Conservation (phyloP, 2,329 filamentous ascomycete species). For the Penicillium sp. region DNA sequence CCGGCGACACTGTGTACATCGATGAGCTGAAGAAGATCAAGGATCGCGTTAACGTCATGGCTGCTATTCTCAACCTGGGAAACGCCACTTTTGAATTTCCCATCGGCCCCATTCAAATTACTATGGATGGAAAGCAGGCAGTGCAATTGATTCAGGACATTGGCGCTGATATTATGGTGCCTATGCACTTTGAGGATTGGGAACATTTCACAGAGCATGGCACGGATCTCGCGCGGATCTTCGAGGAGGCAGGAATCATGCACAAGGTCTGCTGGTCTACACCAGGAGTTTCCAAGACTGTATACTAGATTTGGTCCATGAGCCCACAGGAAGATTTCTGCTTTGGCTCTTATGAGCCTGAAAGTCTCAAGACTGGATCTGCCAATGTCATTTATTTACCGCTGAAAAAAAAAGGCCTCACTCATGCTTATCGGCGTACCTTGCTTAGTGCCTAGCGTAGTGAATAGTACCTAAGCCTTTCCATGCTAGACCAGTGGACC, state of each 20-base stretch:
- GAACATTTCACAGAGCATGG: conserved; percentile 43
- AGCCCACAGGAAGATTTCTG: too few species aligned
- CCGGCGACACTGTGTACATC: conserved; percentile 52
- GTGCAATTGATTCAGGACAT: conserved; percentile 43
- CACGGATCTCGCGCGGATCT: conserved; percentile 29
- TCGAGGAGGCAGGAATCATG: conserved; percentile 14
- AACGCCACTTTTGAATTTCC: conserved; percentile 20
- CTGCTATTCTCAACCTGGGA: conserved; percentile 46
- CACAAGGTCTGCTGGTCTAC: not conserved
- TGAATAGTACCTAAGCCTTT: too few species aligned
- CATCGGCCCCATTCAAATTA: conserved; percentile 39
- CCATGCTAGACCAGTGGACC: too few species aligned
- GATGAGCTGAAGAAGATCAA: conserved; percentile 40
- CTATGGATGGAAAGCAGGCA: conserved; percentile 48
- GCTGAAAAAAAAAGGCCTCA: too few species aligned
- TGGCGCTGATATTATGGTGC: conserved; percentile 44
- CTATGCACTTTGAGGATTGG: conserved; percentile 52
- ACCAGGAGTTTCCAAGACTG: not conserved
- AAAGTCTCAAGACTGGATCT: too few species aligned
- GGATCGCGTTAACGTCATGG: conserved; percentile 38
- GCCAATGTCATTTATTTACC: too few species aligned
- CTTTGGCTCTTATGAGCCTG: too few species aligned
- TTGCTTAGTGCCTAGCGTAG: too few species aligned
- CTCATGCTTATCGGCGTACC: too few species aligned
- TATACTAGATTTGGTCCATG: not conserved